Base-by-base conservation (phyloP, 2,329 filamentous ascomycete genomes). In the Alternaria hordeiaustralica region DNA sequence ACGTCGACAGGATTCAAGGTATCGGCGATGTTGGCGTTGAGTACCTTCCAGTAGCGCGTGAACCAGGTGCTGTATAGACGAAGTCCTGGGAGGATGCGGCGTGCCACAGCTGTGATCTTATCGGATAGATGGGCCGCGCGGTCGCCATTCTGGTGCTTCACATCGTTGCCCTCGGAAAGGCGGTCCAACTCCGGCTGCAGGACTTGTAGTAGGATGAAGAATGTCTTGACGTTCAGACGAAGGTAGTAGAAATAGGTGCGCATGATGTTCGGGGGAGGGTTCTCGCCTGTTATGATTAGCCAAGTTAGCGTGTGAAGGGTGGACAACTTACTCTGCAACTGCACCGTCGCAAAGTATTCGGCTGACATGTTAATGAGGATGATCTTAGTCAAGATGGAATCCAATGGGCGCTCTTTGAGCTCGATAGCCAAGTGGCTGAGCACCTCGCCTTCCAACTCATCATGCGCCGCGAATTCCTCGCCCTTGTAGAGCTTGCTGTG, bases 401-500 rank as follows among this genome's bases (percentile, higher is more conserved):
- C 87, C 53, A 91, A 84, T 2, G 87, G 86, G 10, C 89, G 86
- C 65, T 89, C 88, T 75, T 92, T 93, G 26, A 96, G 83, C 28
- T 92, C 88, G 69, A 91, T 87, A 51, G 89, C 87, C 41, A 97
- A 83, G 54, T 94, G 91, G 71, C 91, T 90, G 64, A 97, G 84
- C 12, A 98, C 91, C 77, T 97, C 93, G 61, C 89, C 89, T 79
- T 97, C 94, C 26, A 97, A 84, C 76, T 97, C 94, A 58, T 90
- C 87, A 67, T 94, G 91, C 65, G 90, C 89, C 1, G 88, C 82
- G 71, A 96, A 94, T 47, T 89, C 86, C 63, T 90, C 86, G 30
- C 93, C 94, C 65, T 90, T 90, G 80, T 92, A 95, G 79, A 92
- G 95, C 75, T 91, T 89, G 51, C 93, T 93, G 77, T 97, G 95